Evolutionary conservation across 352 stramenopile species (phyloP).

Genomic region (Thalassiosira livingstoniorum): DNA sequence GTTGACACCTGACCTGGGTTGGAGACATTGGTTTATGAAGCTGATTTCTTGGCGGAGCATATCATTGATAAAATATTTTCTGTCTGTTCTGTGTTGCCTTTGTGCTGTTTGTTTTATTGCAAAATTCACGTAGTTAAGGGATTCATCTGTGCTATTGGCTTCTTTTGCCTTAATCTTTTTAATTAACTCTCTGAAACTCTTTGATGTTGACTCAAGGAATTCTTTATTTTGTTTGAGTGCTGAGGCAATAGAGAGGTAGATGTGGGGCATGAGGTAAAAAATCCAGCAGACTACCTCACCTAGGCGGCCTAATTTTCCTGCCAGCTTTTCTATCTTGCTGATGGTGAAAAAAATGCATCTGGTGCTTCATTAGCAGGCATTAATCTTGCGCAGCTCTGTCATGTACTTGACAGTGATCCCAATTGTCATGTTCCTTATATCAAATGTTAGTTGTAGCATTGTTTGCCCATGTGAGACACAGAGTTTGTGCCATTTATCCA

Average conservation of each 20-base stretch:
- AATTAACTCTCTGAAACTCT: slow-evolving; percentile 17
- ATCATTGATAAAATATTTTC: too few species aligned
- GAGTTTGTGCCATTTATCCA: slow-evolving; percentile 21
- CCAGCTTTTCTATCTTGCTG: background rate
- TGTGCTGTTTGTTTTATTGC: too few species aligned
- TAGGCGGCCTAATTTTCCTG: slow-evolving; percentile 33
- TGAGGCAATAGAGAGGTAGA: slow-evolving; percentile 43
- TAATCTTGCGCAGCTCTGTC: background rate
- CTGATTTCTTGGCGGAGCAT: too few species aligned
- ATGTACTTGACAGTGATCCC: slow-evolving; percentile 15
- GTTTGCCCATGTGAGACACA: background rate
- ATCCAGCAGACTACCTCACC: slow-evolving; percentile 29
- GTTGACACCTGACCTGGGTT: too few species aligned
- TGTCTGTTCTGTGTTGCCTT: too few species aligned
- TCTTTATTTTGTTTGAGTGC: slow-evolving; percentile 14
- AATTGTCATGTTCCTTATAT: background rate
- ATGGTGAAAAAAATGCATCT: background rate
- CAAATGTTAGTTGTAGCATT: slow-evolving; percentile 4
- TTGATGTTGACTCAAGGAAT: slow-evolving; percentile 3
- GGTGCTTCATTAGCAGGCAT: background rate
- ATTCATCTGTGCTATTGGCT: too few species aligned
- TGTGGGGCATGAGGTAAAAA: slow-evolving; percentile 32
- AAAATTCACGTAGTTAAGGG: slow-evolving; percentile 6
- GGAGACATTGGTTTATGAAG: too few species aligned
- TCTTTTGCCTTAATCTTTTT: slow-evolving; percentile 22